These are phyloP conservation scores for Thermothielavioides terrestris DNA, from an alignment of 495 filamentous ascomycete genomes.

Conservation along the genomic window DNA sequence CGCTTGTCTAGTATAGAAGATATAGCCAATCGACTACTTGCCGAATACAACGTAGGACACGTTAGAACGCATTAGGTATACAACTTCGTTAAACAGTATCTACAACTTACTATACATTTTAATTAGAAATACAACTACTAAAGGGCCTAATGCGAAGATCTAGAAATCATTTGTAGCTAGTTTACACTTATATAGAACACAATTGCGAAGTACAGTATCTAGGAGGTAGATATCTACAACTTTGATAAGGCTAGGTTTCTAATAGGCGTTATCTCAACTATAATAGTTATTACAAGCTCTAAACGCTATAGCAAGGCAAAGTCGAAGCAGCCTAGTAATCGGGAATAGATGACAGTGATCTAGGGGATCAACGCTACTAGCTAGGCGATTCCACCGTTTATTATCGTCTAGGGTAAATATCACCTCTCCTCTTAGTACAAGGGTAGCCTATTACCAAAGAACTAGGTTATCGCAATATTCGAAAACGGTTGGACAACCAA, in stretches of 20 bases:
- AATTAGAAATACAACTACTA: conserved; percentile 26
- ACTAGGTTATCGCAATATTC: not conserved
- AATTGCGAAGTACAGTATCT: conserved; percentile 21
- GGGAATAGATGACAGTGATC: conserved; percentile 35
- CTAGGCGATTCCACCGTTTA: not conserved
- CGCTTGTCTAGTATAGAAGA: conserved; percentile 25
- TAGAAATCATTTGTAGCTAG: conserved; percentile 24
- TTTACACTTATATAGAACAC: conserved; percentile 29
- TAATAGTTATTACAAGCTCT: conserved; percentile 25
- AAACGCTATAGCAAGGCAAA: conserved; percentile 16
- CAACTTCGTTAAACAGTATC: conserved; percentile 27
- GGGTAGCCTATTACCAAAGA: conserved; percentile 1
- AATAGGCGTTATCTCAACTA: conserved; percentile 28
- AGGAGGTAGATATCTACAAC: conserved; percentile 33
- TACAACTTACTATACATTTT: conserved; percentile 25
- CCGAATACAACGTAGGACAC: not conserved
- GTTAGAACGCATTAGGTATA: conserved; percentile 23
- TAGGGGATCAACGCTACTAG: not conserved
- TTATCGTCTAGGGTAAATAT: not conserved
- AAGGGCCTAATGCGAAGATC: conserved; percentile 32
- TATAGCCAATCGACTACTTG: conserved; percentile 33
- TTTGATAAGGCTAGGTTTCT: conserved; percentile 39
- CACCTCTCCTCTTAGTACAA: conserved; percentile 8
- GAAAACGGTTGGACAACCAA: conserved; percentile 3
- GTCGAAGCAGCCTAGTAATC: conserved; percentile 30